phyloP scores from a whole-genome alignment of 208 protist genomes.

The Trypanosoma caninum region DNA sequence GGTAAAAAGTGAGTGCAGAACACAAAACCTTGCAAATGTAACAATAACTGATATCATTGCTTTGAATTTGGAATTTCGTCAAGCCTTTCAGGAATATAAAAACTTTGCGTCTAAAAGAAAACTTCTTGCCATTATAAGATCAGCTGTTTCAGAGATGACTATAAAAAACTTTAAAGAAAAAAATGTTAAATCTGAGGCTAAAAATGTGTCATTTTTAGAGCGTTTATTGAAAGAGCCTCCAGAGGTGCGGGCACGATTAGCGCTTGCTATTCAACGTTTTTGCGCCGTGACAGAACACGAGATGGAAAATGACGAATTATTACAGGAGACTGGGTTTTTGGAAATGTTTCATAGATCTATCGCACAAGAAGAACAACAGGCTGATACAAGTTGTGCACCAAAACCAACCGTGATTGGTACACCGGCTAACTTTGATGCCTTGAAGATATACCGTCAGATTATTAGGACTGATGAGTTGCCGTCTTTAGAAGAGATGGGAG shows the following conservation, averaged over 20 bases:
- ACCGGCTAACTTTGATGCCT: constrained; percentile 37
- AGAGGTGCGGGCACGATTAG: constrained; percentile 54
- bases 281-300: constrained; percentile 58
- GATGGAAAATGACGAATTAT: constrained; percentile 72
- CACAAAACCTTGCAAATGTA: not conserved
- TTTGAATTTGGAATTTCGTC: constrained; percentile 7
- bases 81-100: not conserved
- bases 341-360: constrained; percentile 17
- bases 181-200: not conserved
- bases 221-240: constrained; percentile 40
- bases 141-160: constrained; percentile 13
- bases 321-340: constrained; percentile 43
- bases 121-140: constrained; percentile 12
- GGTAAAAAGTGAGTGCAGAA: not conserved
- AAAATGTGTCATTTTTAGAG: constrained; percentile 32
- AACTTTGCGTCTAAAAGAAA: constrained; percentile 8
- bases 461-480: constrained; percentile 49
- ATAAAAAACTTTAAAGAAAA: constrained; percentile 2
- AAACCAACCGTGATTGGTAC: constrained; percentile 1
- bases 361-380: not conserved
- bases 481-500: constrained; percentile 66
- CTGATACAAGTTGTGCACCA: not conserved
- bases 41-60: constrained; percentile 19
- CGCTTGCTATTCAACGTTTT: constrained; percentile 72
- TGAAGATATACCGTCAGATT: constrained; percentile 53